phyloP scores from a whole-genome alignment of 805 yeast genomes.

The Candida montana region DNA sequence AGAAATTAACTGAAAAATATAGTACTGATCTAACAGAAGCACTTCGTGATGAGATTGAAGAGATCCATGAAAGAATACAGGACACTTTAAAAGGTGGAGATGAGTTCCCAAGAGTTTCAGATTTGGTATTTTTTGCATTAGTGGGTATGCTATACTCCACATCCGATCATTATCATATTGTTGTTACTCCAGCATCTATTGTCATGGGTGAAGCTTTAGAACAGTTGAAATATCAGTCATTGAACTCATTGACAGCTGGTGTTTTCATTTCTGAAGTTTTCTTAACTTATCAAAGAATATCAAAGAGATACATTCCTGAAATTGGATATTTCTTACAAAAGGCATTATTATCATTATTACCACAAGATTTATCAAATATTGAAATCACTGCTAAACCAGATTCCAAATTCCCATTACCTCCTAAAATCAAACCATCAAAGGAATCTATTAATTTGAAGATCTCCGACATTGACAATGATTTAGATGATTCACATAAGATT shows the following conservation, averaged over 20 bases:
- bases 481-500: conserved; percentile 24
- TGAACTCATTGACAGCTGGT: conserved; percentile 50
- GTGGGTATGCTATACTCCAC: conserved; percentile 84
- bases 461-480: conserved; percentile 22
- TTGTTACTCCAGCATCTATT: conserved; percentile 78
- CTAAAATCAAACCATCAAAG: conserved; percentile 2
- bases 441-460: conserved; percentile 11
- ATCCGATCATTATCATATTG: conserved; percentile 91
- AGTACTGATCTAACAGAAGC: conserved; percentile 58
- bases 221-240: conserved; percentile 36
- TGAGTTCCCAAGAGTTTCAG: conserved; percentile 40
- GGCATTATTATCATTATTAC: conserved; percentile 41
- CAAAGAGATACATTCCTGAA: conserved; percentile 84
- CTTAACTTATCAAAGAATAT: conserved; percentile 67
- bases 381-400: conserved; percentile 13
- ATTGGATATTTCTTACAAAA: conserved; percentile 53
- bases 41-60: conserved; percentile 50
- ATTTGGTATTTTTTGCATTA: conserved; percentile 61
- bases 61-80: conserved; percentile 49
- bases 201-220: conserved; percentile 68
- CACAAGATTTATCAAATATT: conserved; percentile 20
- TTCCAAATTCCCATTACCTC: conserved; percentile 22
- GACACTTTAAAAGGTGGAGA: conserved; percentile 24
- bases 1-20: conserved; percentile 58
- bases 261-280: conserved; percentile 60